Evolutionary conservation across 345 rosid species (phyloP).

Genomic region (Lagerstroemia speciosa): DNA sequence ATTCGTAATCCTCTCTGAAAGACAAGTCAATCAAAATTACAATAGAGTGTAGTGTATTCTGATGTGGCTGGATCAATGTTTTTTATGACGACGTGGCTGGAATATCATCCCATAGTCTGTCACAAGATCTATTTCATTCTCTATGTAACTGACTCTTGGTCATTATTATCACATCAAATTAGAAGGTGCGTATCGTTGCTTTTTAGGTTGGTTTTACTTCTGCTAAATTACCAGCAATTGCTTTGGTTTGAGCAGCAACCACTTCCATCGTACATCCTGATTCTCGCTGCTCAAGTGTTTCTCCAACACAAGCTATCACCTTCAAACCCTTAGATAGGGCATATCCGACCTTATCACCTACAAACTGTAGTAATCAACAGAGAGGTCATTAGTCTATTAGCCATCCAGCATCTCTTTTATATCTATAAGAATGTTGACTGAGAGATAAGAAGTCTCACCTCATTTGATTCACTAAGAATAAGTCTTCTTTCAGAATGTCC

Average conservation of each 20-base stretch:
- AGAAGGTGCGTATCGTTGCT: too few relatives aligned
- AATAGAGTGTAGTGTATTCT: not conserved
- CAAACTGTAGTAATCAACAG: conserved; percentile 45
- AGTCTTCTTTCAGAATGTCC: conserved; percentile 91
- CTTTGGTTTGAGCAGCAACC: conserved; percentile 90
- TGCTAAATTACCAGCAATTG: conserved; percentile 58
- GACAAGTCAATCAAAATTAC: not conserved
- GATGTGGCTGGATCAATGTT: not conserved
- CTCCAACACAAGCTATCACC: conserved; percentile 93
- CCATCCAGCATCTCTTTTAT: not conserved
- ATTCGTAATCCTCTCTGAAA: conserved; percentile 44
- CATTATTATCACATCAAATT: not conserved
- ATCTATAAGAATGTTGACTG: conserved; percentile 1
- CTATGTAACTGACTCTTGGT: too few relatives aligned
- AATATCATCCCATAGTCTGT: not conserved
- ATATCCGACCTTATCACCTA: conserved; percentile 85
- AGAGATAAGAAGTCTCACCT: conserved; percentile 29
- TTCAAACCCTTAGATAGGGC: conserved; percentile 86
- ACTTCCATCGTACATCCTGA: conserved; percentile 73
- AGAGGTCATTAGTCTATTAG: not conserved
- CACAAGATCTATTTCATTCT: not conserved
- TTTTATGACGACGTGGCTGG: too few relatives aligned
- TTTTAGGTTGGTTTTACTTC: not conserved
- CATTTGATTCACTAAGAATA: conserved; percentile 56
- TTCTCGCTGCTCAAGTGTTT: conserved; percentile 86